These are phyloP conservation scores for Mortierella sp. DNA, from an alignment of 371 early-diverging fungal species.

Conservation along the genomic window DNA sequence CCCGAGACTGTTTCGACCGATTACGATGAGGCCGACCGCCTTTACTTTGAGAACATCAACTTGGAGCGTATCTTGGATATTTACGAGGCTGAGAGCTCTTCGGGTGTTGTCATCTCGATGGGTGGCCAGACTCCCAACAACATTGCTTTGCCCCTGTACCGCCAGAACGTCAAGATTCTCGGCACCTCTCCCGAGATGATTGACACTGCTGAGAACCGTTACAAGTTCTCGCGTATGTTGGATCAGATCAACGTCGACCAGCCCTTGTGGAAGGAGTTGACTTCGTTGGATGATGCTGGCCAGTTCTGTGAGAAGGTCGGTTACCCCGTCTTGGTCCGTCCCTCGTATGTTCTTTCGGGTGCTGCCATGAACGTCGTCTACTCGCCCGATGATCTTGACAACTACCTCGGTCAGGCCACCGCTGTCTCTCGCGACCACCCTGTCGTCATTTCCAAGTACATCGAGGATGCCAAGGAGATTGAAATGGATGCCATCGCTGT, in stretches of 20 bases:
- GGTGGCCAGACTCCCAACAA: conserved; percentile 98
- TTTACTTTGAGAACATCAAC: conserved; percentile 94
- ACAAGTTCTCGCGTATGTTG: conserved; percentile 94
- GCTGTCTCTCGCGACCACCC: conserved; percentile 93
- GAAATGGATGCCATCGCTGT: conserved; percentile 96
- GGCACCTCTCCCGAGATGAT: conserved; percentile 96
- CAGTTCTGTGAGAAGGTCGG: conserved; percentile 87
- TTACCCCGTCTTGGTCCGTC: conserved; percentile 94
- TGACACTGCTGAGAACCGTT: conserved; percentile 94
- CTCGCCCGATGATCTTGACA: conserved; percentile 79
- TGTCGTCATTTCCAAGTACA: conserved; percentile 96
- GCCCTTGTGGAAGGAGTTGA: conserved; percentile 94
- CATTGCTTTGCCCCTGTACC: conserved; percentile 88
- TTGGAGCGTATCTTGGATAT: conserved; percentile 94
- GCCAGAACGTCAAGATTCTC: conserved; percentile 87
- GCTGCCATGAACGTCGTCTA: conserved; percentile 97
- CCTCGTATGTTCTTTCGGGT: conserved; percentile 95
- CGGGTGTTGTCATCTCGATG: conserved; percentile 91
- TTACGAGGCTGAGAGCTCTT: conserved; percentile 85
- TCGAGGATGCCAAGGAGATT: conserved; percentile 95
- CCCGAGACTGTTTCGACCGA: conserved; percentile 98
- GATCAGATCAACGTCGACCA: conserved; percentile 96
- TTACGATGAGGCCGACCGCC: conserved; percentile 94
- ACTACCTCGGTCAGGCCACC: conserved; percentile 86
- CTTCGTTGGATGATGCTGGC: conserved; percentile 84